Percentiles rank a stretch among this genome's conserved stretches.
phyloP scores from a whole-genome alignment of 345 rosid species.

The Cochlearia excelsa region DNA sequence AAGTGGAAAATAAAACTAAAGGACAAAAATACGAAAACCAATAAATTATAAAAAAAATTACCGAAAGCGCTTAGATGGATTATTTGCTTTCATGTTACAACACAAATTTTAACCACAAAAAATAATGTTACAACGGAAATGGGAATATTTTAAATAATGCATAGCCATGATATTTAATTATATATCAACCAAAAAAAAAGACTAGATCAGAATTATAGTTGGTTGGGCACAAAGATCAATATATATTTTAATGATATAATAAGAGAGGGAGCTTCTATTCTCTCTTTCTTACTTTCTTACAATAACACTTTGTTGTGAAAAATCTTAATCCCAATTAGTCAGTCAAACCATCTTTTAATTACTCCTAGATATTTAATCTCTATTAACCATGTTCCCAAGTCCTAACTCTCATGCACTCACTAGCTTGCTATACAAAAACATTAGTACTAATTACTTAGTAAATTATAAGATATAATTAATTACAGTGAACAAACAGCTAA shows the following conservation, averaged over 20 bases:
- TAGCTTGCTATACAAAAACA: too few relatives aligned
- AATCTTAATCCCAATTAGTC: slow-evolving; percentile 30
- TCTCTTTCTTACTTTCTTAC: slow-evolving; percentile 21
- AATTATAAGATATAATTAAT: neutral
- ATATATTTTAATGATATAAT: neutral
- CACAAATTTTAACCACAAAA: too few relatives aligned
- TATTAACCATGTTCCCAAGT: neutral
- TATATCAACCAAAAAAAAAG: too few relatives aligned
- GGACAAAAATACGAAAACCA: too few relatives aligned
- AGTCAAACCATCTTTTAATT: slow-evolving; percentile 26
- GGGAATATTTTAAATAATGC: too few relatives aligned
- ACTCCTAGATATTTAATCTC: too few relatives aligned
- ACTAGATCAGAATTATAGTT: neutral
- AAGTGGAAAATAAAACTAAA: too few relatives aligned
- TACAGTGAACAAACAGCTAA: neutral
- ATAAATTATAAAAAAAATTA: too few relatives aligned
- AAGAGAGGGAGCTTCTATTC: slow-evolving; percentile 37
- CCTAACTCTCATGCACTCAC: slow-evolving; percentile 31
- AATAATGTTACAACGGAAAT: too few relatives aligned
- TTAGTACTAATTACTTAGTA: neutral
- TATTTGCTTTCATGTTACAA: too few relatives aligned
- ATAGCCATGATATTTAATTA: too few relatives aligned
- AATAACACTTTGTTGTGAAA: slow-evolving; percentile 1
- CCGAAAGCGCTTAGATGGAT: too few relatives aligned
- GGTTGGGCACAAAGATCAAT: slow-evolving; percentile 23